phyloP scores from a whole-genome alignment of 345 rosid genomes.

The Lepidium africanum region DNA sequence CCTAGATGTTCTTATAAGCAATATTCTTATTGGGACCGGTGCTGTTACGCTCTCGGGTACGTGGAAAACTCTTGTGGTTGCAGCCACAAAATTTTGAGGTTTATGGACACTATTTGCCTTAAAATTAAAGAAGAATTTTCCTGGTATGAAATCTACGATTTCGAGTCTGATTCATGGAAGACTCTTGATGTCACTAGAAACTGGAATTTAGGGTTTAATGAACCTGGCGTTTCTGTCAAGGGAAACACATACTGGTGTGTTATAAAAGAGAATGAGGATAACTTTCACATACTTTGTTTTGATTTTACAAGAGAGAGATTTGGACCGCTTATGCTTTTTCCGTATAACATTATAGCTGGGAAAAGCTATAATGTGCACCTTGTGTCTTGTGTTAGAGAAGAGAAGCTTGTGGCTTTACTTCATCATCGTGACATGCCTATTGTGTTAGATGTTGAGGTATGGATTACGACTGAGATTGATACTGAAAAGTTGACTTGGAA shows the following conservation, averaged over 20 bases:
- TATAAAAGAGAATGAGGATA: too few relatives aligned
- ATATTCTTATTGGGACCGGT: fast-evolving
- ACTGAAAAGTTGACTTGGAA: neutral
- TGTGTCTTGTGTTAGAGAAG: too few relatives aligned
- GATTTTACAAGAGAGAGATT: too few relatives aligned
- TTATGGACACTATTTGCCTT: neutral
- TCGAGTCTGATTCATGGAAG: neutral
- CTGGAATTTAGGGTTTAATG: too few relatives aligned
- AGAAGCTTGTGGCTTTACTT: neutral
- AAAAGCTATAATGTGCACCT: too few relatives aligned
- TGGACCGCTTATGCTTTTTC: too few relatives aligned
- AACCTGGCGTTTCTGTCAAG: too few relatives aligned
- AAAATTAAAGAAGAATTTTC: neutral
- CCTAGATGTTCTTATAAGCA: too few relatives aligned
- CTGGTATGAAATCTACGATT: neutral
- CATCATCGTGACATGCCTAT: neutral
- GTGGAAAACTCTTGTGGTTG: neutral
- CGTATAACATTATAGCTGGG: too few relatives aligned
- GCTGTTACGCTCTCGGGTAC: neutral
- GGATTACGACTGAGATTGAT: neutral
- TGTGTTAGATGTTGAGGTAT: neutral
- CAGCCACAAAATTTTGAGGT: neutral
- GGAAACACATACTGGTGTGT: too few relatives aligned
- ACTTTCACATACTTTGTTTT: neutral
- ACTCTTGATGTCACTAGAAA: too few relatives aligned